phyloP scores from a whole-genome alignment of 768 basidiomycete genomes.

The Podaxis mareebaensis region DNA sequence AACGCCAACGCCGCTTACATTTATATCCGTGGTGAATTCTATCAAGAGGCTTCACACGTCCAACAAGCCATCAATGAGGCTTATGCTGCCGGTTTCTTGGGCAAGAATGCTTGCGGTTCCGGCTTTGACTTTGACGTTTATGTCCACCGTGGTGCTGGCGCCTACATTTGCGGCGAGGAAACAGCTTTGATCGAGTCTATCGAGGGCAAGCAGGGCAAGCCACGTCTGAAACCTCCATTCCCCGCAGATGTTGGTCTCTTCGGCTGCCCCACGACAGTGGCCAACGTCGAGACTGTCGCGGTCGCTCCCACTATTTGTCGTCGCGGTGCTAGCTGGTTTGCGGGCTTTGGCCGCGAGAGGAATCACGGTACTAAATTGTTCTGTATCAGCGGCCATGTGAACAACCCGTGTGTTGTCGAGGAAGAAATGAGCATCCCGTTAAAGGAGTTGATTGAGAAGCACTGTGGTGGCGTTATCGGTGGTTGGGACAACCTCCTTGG shows the following conservation, averaged over 20 bases:
- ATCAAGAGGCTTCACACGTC: slow-evolving; percentile 91
- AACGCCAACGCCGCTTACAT: slow-evolving; percentile 99
- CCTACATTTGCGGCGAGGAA: slow-evolving; percentile 99
- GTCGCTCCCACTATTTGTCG: slow-evolving; percentile 97
- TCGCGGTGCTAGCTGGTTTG: slow-evolving; percentile 89
- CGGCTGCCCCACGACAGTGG: slow-evolving; percentile 95
- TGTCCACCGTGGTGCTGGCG: slow-evolving; percentile 96
- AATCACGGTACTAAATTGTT: slow-evolving; percentile 98
- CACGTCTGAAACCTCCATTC: slow-evolving; percentile 97
- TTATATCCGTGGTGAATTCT: slow-evolving; percentile 98
- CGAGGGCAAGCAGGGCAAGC: slow-evolving; percentile 98
- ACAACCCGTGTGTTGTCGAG: slow-evolving; percentile 97
- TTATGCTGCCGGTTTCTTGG: slow-evolving; percentile 85
- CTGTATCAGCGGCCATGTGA: slow-evolving; percentile 96
- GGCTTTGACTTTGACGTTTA: slow-evolving; percentile 98
- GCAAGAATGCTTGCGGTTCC: slow-evolving; percentile 88
- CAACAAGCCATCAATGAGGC: slow-evolving; percentile 96
- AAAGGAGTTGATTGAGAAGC: slow-evolving; percentile 92
- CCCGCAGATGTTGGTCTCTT: slow-evolving; percentile 98
- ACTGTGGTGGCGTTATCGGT: slow-evolving; percentile 91
- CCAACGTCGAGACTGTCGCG: slow-evolving; percentile 98
- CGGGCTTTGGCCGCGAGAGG: slow-evolving; percentile 85
- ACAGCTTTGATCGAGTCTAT: slow-evolving; percentile 96
- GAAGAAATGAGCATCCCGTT: slow-evolving; percentile 99
- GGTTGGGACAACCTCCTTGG: slow-evolving; percentile 98